Conservation (phyloP, 1,284 basidiomycete genomes). For the Tilletia indica region DNA sequence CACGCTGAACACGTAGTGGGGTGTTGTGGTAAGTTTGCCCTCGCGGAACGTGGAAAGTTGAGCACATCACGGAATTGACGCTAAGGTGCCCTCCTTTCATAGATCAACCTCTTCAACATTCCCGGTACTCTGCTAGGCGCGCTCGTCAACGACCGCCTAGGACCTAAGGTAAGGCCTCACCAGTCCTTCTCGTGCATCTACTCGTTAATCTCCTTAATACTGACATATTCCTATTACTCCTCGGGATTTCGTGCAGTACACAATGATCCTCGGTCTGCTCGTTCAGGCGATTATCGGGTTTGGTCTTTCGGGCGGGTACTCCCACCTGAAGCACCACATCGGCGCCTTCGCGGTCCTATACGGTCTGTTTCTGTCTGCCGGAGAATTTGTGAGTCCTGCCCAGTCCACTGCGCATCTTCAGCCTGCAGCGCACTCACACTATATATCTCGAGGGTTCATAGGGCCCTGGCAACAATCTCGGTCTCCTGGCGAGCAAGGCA, state of each 20-base stretch:
- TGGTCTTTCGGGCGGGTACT: slow-evolving; percentile 44
- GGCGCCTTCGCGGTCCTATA: slow-evolving; percentile 70
- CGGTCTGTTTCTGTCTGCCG: slow-evolving; percentile 83
- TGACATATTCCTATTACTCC: no score
- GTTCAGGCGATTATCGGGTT: slow-evolving; percentile 63
- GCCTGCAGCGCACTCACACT: no score
- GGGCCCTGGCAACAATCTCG: slow-evolving; percentile 58
- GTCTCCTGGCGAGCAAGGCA: slow-evolving; percentile 44
- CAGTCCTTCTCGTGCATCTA: no score
- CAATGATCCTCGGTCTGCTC: slow-evolving; percentile 44
- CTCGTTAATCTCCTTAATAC: no score
- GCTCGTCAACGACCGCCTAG: slow-evolving; percentile 63
- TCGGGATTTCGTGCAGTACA: slow-evolving; percentile 19
- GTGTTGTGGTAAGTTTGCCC: neutral
- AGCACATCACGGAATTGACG: slow-evolving; percentile 44
- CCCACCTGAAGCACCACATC: slow-evolving; percentile 32
- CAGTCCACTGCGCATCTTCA: no score
- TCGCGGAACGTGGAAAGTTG: slow-evolving; percentile 14
- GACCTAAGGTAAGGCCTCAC: slow-evolving; percentile 37
- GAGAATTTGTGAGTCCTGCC: slow-evolving; percentile 62
- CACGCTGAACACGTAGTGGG: neutral
- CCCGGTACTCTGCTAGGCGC: slow-evolving; percentile 73
- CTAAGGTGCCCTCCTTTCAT: slow-evolving; percentile 20
- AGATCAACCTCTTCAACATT: slow-evolving; percentile 60
- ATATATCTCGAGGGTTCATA: slow-evolving; percentile 59